These are phyloP conservation scores for Lactarius vividus DNA, from an alignment of 768 basidiomycete genomes.

Conservation along the genomic window DNA sequence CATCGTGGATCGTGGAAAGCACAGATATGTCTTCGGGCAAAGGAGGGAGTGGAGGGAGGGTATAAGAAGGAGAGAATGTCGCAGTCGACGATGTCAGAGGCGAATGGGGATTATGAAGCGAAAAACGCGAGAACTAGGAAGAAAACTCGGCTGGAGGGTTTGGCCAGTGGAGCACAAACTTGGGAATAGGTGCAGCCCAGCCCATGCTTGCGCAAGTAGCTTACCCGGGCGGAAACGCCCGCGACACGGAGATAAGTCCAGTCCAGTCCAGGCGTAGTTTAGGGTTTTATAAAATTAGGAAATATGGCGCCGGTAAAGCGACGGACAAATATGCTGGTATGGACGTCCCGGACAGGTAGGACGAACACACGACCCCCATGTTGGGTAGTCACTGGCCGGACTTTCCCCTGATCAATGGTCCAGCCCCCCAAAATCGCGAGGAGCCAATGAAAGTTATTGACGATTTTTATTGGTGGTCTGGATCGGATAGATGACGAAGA, in stretches of 20 bases:
- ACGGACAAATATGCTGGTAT: background rate
- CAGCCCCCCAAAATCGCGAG: constrained; percentile 9
- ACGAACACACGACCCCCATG: background rate
- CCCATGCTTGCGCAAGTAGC: constrained; percentile 9
- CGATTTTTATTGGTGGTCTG: constrained; percentile 7
- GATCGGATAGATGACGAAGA: constrained; percentile 16
- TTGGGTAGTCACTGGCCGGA: constrained; percentile 7
- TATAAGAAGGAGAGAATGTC: background rate
- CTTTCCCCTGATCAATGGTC: constrained; percentile 6
- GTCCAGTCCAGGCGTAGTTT: constrained; percentile 20
- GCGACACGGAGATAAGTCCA: constrained; percentile 24
- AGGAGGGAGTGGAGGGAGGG: background rate
- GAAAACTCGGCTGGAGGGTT: constrained; percentile 2
- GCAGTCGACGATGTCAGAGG: background rate
- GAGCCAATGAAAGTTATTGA: background rate
- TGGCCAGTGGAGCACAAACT: constrained; percentile 8
- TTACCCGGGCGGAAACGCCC: constrained; percentile 14
- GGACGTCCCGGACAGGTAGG: constrained; percentile 7
- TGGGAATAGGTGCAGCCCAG: constrained; percentile 20
- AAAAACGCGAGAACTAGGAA: constrained; percentile 11
- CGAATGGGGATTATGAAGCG: constrained; percentile 6
- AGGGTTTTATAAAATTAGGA: constrained; percentile 24
- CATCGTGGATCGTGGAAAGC: constrained; percentile 15
- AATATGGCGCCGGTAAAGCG: constrained; percentile 14
- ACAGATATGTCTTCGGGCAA: background rate